Evolutionary conservation across 148 eudicot species (phyloP).

Genomic region (Spergularia bocconei): DNA sequence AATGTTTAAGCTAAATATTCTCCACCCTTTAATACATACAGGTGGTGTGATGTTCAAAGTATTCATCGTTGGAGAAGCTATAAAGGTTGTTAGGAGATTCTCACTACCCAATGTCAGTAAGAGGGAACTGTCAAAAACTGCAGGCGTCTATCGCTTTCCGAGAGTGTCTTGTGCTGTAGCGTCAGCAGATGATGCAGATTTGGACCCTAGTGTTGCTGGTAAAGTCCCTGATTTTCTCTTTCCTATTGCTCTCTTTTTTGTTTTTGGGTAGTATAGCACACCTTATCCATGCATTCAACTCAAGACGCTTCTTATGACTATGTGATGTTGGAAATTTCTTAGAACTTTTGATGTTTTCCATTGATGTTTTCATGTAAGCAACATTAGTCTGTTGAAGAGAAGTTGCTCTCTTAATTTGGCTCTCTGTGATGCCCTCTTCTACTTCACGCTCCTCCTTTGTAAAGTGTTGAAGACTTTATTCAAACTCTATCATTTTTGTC

Average conservation of each 20-base stretch:
- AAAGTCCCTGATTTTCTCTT: slow-evolving; percentile 15
- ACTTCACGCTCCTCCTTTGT: too few species aligned
- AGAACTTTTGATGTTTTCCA: too few species aligned
- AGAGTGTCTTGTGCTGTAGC: slow-evolving; percentile 98
- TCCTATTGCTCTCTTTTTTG: too few species aligned
- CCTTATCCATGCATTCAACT: background rate
- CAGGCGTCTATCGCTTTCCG: slow-evolving; percentile 77
- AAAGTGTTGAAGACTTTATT: background rate
- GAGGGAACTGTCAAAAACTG: slow-evolving; percentile 54
- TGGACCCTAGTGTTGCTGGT: slow-evolving; percentile 83
- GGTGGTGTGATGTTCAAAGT: slow-evolving; percentile 97
- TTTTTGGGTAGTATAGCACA: background rate
- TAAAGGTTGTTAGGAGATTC: slow-evolving; percentile 87
- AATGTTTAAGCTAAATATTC: background rate
- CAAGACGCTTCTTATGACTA: too few species aligned
- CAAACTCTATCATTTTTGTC: background rate
- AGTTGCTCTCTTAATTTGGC: too few species aligned
- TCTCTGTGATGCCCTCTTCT: too few species aligned
- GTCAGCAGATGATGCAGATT: slow-evolving; percentile 95
- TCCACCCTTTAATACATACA: slow-evolving; percentile 19
- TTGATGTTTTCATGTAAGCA: too few species aligned
- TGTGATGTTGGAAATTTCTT: too few species aligned
- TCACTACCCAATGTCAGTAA: slow-evolving; percentile 83
- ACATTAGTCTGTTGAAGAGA: too few species aligned
- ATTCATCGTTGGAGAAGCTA: slow-evolving; percentile 82